Base-by-base conservation (phyloP, 2,329 filamentous ascomycete genomes). In the Claviceps capensis region DNA sequence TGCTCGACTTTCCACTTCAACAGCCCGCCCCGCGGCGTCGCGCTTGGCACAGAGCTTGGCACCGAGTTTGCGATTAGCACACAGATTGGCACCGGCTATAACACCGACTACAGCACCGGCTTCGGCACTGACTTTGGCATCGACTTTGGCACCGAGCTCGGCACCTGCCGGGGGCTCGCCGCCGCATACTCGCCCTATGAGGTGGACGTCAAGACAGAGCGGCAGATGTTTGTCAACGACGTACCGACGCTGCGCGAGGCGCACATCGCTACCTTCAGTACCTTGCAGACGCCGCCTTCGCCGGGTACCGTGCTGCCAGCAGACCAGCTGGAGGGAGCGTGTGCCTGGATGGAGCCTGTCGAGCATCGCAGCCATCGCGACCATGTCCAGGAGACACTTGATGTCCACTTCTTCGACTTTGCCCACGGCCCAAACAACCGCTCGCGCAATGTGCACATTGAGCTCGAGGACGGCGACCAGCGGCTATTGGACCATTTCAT, bases 171-270 rank as follows among this genome's bases (percentile, higher is more conserved):
- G 85, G 74, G 78, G 68, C 76, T 77, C 54, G 66, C 66, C 56
- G 72, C 78, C 56, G 72, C 78, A 57, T 85, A 78, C 66, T 79
- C 85, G 19, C 88, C 90, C 0, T 96, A 94, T 65, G 91, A 96
- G 69, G 83, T 96, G 55, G 91, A 96, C 66, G 86, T 97, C 72
- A 95, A 91, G 77, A 96, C 90, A 1, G 91, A 96, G 72, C 79
- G 88, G 57, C 88, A 96, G 60, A 89, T 94, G 74, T 95, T 87
- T 67, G 83, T 96, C 68, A 88, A 96, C 62, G 87, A 96, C 64
- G 78, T 95, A 52, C 88, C 88, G 4, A 86, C 89, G 14, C 75
- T 91, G 54, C 77, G 82, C 58, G 90, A 96, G 69, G 95, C 89
- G 13, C 88, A 88, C 36, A 83, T 89, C 40, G 94, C 90, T 0